Percentiles rank a stretch among this genome's conserved stretches.
Evolutionary conservation across 78 protist species (phyloP).

Genomic region (Polysphondylium violaceum): DNA sequence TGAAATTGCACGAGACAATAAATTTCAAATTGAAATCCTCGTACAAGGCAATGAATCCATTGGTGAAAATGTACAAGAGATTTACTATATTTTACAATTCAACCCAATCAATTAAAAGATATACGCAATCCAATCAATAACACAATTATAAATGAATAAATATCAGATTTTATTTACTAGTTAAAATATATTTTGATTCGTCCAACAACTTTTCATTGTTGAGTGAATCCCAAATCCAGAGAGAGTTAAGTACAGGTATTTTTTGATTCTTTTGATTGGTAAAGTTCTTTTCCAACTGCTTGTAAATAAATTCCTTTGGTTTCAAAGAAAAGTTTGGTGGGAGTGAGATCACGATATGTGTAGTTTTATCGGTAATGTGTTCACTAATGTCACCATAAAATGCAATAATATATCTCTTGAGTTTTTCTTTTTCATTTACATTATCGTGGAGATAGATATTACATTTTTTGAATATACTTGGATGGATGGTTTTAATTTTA

Average conservation of each 20-base stretch:
- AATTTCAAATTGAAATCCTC: background rate
- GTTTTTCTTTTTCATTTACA: conserved; percentile 55
- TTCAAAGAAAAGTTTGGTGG: conserved; percentile 11
- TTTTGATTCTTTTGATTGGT: too few relatives aligned
- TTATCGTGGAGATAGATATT: conserved; percentile 13
- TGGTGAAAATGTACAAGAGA: background rate
- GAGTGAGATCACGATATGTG: conserved; percentile 23
- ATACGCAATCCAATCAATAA: too few relatives aligned
- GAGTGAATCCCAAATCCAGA: conserved; percentile 77
- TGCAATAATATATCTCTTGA: conserved; percentile 69
- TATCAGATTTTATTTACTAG: too few relatives aligned
- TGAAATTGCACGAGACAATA: background rate
- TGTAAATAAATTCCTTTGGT: background rate
- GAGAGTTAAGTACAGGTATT: too few relatives aligned
- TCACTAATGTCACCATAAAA: conserved; percentile 47
- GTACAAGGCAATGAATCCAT: background rate
- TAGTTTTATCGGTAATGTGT: background rate
- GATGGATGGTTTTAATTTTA: background rate
- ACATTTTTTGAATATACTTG: conserved; percentile 10
- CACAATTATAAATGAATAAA: too few relatives aligned
- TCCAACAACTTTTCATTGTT: conserved; percentile 8
- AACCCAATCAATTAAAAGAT: too few relatives aligned
- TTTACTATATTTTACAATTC: conserved; percentile 19
- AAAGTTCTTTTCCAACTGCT: background rate
- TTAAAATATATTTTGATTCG: conserved; percentile 5